Conservation (phyloP, 192 early-diverging fungal species). For the Backusella macrospora region DNA sequence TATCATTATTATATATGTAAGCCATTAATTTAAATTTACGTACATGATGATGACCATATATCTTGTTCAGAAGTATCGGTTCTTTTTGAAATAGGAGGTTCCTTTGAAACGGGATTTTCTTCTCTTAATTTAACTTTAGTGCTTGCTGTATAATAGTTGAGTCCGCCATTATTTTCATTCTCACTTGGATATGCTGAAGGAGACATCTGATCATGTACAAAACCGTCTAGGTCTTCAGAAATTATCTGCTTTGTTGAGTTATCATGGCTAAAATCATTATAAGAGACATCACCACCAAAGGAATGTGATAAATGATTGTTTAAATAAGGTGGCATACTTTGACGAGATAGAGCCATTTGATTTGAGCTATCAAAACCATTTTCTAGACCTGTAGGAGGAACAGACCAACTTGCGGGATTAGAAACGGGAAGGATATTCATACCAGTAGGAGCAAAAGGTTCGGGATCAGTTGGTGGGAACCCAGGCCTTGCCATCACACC, state of each 20-base stretch:
- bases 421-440: neutral
- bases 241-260: neutral
- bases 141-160: conserved; percentile 1
- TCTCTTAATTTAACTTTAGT: neutral
- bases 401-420: conserved; percentile 6
- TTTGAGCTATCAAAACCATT: neutral
- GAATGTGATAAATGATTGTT: neutral
- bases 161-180: neutral
- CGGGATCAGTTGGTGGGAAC: neutral
- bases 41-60: neutral
- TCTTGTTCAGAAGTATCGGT: conserved; percentile 1
- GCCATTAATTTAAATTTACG: neutral
- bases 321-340: conserved; percentile 16
- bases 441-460: neutral
- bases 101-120: neutral
- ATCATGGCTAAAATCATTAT: neutral
- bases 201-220: conserved; percentile 10
- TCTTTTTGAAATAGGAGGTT: neutral
- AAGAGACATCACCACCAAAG: neutral
- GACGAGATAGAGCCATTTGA: neutral
- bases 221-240: neutral
- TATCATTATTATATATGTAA: neutral
- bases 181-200: conserved; percentile 2
- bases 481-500: neutral
- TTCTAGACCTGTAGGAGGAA: neutral